Evolutionary conservation across 352 stramenopile species (phyloP).

Genomic region (Phytophthora litchii): DNA sequence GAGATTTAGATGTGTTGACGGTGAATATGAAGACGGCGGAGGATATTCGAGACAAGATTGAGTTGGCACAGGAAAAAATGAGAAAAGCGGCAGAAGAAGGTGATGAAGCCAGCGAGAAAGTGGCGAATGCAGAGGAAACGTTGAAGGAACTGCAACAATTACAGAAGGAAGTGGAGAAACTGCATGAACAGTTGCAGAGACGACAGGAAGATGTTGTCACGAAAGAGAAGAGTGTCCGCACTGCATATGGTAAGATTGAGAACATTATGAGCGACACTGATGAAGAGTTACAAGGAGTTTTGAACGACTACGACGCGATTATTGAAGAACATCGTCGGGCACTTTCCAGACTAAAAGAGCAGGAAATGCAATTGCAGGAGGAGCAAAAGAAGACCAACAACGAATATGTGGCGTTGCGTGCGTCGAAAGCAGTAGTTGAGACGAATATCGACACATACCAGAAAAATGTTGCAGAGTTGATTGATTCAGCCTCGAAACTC

Average conservation of each 20-base stretch:
- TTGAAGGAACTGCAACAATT: constrained; percentile 62
- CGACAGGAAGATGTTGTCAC: constrained; percentile 36
- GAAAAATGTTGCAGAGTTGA: constrained; percentile 40
- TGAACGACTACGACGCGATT: constrained; percentile 65
- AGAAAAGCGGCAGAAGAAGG: constrained; percentile 40
- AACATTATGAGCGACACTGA: constrained; percentile 78
- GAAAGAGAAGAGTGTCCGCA: constrained; percentile 49
- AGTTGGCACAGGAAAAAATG: constrained; percentile 54
- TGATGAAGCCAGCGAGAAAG: constrained; percentile 35
- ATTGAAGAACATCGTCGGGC: constrained; percentile 49
- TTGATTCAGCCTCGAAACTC: constrained; percentile 47
- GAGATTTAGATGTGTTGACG: constrained; percentile 91
- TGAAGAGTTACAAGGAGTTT: constrained; percentile 52
- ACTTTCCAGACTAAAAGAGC: constrained; percentile 36
- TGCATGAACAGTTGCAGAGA: constrained; percentile 44
- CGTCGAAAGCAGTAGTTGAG: constrained; percentile 54
- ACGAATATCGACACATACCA: constrained; percentile 58
- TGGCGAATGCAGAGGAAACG: constrained; percentile 56
- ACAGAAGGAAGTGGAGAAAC: constrained; percentile 41
- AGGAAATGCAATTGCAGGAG: constrained; percentile 35
- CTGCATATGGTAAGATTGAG: constrained; percentile 58
- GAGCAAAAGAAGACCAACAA: constrained; percentile 42
- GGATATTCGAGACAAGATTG: constrained; percentile 61
- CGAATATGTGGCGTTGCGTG: constrained; percentile 42
- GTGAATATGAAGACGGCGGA: constrained; percentile 80